Percentiles rank a stretch among this genome's conserved stretches.
Evolutionary conservation across 1,284 basidiomycete genomes (phyloP).

Genomic region (Peniophora sp.): DNA sequence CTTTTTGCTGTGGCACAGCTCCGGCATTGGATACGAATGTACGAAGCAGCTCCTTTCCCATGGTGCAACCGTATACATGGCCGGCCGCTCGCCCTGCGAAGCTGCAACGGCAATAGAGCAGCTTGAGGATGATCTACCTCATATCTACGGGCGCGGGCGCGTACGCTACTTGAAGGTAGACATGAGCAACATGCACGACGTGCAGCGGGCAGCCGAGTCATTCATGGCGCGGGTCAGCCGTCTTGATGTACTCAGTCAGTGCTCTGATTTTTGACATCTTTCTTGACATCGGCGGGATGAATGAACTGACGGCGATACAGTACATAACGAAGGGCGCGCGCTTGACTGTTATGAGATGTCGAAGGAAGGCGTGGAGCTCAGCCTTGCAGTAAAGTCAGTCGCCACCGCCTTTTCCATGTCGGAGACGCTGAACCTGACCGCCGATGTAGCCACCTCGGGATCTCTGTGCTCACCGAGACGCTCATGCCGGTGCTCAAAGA

Average conservation of each 20-base stretch:
- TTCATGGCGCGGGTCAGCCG: conserved; percentile 6
- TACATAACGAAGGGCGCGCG: conserved; percentile 44
- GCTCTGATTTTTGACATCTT: not conserved
- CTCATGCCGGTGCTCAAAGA: not conserved
- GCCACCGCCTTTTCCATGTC: not conserved
- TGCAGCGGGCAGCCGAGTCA: conserved; percentile 6
- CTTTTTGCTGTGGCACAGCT: not conserved
- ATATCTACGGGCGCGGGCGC: not conserved
- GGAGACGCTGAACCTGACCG: not conserved
- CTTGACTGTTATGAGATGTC: not conserved
- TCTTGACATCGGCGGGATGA: too few species aligned
- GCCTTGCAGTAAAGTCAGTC: conserved; percentile 12
- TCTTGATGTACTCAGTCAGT: conserved; percentile 8
- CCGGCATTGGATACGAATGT: conserved; percentile 14
- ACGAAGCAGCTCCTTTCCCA: conserved; percentile 10
- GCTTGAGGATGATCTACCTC: not conserved
- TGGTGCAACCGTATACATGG: conserved; percentile 14
- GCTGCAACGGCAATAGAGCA: conserved; percentile 7
- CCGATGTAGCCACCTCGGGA: not conserved
- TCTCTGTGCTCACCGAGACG: not conserved
- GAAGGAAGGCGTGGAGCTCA: conserved; percentile 9
- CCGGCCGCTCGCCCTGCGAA: conserved; percentile 9
- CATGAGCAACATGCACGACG: not conserved
- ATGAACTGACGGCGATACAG: conserved; percentile 16
- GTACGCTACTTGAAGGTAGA: conserved; percentile 6